A percentile compares a stretch with the other conserved stretches of the same genome.
These are phyloP conservation scores for Fistulifera pelliculosa DNA, from an alignment of 108 stramenopile genomes.

Conservation along the genomic window DNA sequence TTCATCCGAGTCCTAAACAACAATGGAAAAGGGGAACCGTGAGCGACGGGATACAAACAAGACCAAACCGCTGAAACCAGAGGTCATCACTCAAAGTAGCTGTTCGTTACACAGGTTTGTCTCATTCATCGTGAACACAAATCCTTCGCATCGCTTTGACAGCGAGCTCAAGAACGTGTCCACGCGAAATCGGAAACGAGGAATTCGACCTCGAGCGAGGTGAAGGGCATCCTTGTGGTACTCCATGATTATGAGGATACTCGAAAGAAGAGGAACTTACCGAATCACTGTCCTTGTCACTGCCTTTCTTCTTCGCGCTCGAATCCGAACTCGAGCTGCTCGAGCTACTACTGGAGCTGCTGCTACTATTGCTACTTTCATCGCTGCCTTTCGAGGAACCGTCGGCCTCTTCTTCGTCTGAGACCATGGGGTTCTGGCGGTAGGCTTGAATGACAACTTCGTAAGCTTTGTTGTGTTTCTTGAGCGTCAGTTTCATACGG, in stretches of 20 bases:
- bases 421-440: constrained; percentile 61
- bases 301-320: constrained; percentile 22
- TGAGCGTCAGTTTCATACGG: constrained; percentile 88
- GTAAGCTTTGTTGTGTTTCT: constrained; percentile 89
- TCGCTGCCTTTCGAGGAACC: constrained; percentile 7
- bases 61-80: neutral
- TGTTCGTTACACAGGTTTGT: constrained; percentile 44
- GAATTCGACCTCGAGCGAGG: constrained; percentile 67
- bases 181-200: constrained; percentile 92
- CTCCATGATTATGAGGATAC: neutral
- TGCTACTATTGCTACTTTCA: constrained; percentile 22
- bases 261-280: neutral
- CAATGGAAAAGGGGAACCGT: no score
- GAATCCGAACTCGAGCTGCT: constrained; percentile 4
- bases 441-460: constrained; percentile 69
- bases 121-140: constrained; percentile 52
- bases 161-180: constrained; percentile 43
- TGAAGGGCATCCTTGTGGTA: constrained; percentile 57
- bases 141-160: constrained; percentile 70
- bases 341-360: constrained; percentile 10
- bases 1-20: constrained; percentile 23
- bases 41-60: no score
- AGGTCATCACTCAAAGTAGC: constrained; percentile 5
- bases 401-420: constrained; percentile 25
- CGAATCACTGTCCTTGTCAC: constrained; percentile 27